Evolutionary conservation across 2,329 filamentous ascomycete species (phyloP), one percentile per base, ranked within the genome.

Genomic region (Dryadomyces quercivorus): DNA sequence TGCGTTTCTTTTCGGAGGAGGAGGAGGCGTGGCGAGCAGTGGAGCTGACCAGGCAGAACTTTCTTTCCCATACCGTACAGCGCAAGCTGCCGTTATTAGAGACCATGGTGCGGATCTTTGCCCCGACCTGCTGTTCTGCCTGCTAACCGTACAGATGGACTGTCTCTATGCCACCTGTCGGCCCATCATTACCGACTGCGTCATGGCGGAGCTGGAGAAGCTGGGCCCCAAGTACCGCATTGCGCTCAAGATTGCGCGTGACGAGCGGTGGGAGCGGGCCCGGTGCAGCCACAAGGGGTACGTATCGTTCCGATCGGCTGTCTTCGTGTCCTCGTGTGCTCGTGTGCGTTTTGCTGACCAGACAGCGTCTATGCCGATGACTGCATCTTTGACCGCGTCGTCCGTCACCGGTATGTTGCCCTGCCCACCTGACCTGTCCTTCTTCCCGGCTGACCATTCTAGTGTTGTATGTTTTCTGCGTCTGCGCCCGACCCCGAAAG

Each of bases 81-180:
- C 86, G 58, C 61, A 97, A 98, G 72, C 80, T 97, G 20, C 88
- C 91, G 38, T 74, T 97, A 13, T 77, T 95, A 20, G 85, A 92
- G 57, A 84, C 85, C 3, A 88, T 96, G 60, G 59, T 61, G 26
- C 0, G 71, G 13, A 22, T 45, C 44, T 21, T 10, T n/a, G n/a
- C n/a, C n/a, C n/a, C n/a, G n/a, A n/a, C n/a, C 50, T 45, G 60
- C 59, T 45, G 12, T 36, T 38, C 15, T 18, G 13, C 50, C 40
- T n/a, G 43, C 45, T 15, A 2, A 26, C 46, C 5, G 78, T 80
- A 1, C 79, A 91, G 75, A 95, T 96, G 88, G 90, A 96, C 68
- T 86, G 88, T 53, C 77, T 98, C 5, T 95, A 91, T 67, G 92
- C 92, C 18, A 94, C 94, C 64, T 93, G 88, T 67, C 88, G 84